Conservation (phyloP, 1,284 basidiomycete species). For the Marasmius fiardii region DNA sequence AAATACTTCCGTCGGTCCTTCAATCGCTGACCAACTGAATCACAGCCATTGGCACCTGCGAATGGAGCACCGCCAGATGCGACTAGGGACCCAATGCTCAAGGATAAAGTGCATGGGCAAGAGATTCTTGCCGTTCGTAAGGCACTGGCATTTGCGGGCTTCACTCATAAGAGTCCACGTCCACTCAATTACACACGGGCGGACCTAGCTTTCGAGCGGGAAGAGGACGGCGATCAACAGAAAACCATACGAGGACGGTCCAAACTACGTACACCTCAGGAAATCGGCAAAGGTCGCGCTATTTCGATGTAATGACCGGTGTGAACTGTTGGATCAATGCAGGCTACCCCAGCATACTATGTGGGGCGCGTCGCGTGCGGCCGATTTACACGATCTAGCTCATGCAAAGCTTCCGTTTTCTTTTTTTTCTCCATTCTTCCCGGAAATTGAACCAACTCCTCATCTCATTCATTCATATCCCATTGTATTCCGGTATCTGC, state of each 20-base stretch:
- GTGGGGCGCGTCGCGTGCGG: neutral
- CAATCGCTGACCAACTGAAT: conserved; percentile 28
- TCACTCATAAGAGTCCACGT: conserved; percentile 84
- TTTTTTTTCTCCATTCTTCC: neutral
- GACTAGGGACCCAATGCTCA: conserved; percentile 85
- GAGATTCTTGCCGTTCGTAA: conserved; percentile 90
- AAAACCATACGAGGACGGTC: conserved; percentile 56
- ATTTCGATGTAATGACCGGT: conserved; percentile 62
- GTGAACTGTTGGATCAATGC: neutral
- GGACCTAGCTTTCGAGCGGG: conserved; percentile 64
- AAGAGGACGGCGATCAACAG: conserved; percentile 41
- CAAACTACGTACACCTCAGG: conserved; percentile 52
- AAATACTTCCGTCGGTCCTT: conserved; percentile 19
- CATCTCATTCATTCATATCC: neutral
- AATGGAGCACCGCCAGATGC: conserved; percentile 81
- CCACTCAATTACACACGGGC: conserved; percentile 70
- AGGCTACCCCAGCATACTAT: neutral
- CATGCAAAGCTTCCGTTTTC: neutral
- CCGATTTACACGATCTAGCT: neutral
- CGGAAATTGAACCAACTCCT: neutral
- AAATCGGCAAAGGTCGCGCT: conserved; percentile 64
- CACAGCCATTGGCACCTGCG: conserved; percentile 84
- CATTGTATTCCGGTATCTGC: neutral
- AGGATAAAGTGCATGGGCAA: conserved; percentile 80
- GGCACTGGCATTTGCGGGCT: conserved; percentile 85